Base-by-base conservation (phyloP, 805 yeast genomes). In the Candida nemodendra region DNA sequence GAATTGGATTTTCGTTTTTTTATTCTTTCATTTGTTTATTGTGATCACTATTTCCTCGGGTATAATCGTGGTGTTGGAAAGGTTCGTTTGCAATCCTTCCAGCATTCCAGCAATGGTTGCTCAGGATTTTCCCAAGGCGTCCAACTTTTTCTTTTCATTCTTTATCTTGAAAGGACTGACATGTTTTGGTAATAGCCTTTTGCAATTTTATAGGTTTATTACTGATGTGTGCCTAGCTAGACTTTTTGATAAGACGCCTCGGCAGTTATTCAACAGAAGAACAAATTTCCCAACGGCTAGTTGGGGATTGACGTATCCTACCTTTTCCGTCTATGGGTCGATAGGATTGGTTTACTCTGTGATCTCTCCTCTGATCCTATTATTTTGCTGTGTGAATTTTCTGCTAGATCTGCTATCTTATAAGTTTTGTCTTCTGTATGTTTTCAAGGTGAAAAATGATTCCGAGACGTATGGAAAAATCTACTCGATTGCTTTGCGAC, bases 21-120 rank as follows among this genome's bases (percentile, higher is more conserved):
- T 83, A 34, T 88, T 85, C 56, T 78, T 89, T 35, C 96, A 90
- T 50, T 75, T 88, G 28, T 89, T 90, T 48, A 60, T 90, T 30
- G 91, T 89, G 18, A 88, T 89, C 2, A 84, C 95, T 0, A 74
- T 89, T 25, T 86, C 95, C 50, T 81, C 93, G 0, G 90, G 95
- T 18, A 60, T 85, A 3, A 74, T 83, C 2, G 78, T 76, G 6
- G 69, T 86, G 0, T 59, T 83, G 30, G 78, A 79, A 44, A 79
- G 76, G 39, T 61, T 83, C 4, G 59, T 85, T 5, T 78, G 75
- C 42, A 81, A 76, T 47, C 96, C 96, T 1, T 76, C 80, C 0
- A 76, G 86, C 0, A 74, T 85, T 9, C 88, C 93, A 1, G 68
- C 77, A 5, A 59, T 86, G 37, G 66, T 88, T 17, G 95, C 95